Evolutionary conservation across 148 eudicot species (phyloP), one percentile per base, ranked within the genome.

Genomic region (Camellia japonica): DNA sequence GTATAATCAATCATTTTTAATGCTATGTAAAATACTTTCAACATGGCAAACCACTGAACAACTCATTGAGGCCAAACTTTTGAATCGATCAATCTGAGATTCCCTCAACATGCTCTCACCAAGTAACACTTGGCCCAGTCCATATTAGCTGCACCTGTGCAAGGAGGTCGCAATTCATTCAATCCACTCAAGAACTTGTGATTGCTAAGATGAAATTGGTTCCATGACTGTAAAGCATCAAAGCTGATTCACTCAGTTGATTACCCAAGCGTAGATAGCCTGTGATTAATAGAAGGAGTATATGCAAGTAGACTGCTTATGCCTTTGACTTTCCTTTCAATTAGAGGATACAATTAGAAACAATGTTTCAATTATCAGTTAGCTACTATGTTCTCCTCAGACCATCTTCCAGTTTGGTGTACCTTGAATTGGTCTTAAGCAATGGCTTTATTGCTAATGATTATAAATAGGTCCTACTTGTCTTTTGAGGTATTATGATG

Each of bases 241-340:
- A 5, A 5, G 9, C 18, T 2, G 44, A 66, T 66, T 38, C 43
- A 66, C 70, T 38, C 41, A 44, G 46, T 66, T 15, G 3, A 16
- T 54, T 42, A 68, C 46, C 73, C 30, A 46, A 4, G 30, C 23
- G 1, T 70, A 8, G 73, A 12, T 10, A 7, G 30, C 73, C 30
- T n/a, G 55, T 47, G 55, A 46, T n/a, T 46, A 0, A 9, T 47
- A 55, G 46, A 47, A n/a, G 15, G 19, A 68, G 55, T 47, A 70
- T 16, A n/a, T 15, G 52, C 19, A 69, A 69, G 51, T 43, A 19
- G 51, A 4, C 18, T 12, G 49, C 47, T 41, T 42, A 41, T 44
- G 42, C 52, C 73, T 54, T 69, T 69, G 19, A 70, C 20, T 70
- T 70, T 38, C 74, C 56, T 70, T 47, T 47, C 74, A 70, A 19